phyloP scores from a whole-genome alignment of 176 grass and related monocot genomes.

The Zoysia pacifica region DNA sequence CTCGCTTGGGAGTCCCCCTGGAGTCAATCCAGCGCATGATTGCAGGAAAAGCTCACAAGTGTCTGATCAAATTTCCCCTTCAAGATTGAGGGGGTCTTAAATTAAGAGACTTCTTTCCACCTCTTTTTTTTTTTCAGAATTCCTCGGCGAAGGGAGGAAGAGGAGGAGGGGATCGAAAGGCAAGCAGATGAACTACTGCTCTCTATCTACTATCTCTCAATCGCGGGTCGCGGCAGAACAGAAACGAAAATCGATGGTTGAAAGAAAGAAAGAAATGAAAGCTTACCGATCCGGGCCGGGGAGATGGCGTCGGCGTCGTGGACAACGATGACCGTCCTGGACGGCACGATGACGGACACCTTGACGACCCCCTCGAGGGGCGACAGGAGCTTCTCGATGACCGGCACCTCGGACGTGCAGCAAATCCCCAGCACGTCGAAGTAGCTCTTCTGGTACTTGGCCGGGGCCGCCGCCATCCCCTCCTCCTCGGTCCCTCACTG shows the following conservation, averaged over 20 bases:
- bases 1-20: background rate
- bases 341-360: constrained; percentile 84
- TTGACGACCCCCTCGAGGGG: constrained; percentile 63
- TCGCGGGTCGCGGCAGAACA: background rate
- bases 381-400: constrained; percentile 72
- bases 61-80: background rate
- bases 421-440: constrained; percentile 97
- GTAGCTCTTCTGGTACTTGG: constrained; percentile 78
- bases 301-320: constrained; percentile 65
- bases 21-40: background rate
- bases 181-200: background rate
- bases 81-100: background rate
- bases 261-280: too few species aligned
- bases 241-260: too few species aligned
- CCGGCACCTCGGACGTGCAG: constrained; percentile 85
- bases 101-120: background rate
- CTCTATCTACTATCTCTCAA: too few species aligned
- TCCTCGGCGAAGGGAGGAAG: background rate
- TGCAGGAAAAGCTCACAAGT: background rate
- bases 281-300: constrained; percentile 65
- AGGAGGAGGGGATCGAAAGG: background rate
- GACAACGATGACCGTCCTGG: constrained; percentile 84
- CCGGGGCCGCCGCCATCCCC: background rate
- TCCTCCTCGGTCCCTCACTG: constrained; percentile 28
- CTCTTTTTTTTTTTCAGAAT: background rate